These are phyloP conservation scores for Fusarium brachygibbosum DNA, from an alignment of 2,329 filamentous ascomycete species.

Conservation along the genomic window DNA sequence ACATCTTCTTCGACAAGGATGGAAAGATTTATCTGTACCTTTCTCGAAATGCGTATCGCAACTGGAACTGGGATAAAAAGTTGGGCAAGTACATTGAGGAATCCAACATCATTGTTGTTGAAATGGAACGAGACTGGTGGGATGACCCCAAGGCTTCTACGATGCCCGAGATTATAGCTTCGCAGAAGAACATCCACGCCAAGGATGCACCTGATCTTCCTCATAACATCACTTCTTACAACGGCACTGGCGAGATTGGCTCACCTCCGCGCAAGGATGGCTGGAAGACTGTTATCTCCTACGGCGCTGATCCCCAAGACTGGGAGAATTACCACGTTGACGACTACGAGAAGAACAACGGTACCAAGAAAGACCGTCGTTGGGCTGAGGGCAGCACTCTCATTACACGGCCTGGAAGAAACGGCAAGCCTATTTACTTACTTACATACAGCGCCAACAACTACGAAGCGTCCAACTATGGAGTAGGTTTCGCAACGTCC, in stretches of 20 bases:
- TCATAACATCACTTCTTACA: slow-evolving; percentile 52
- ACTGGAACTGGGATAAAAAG: slow-evolving; percentile 55
- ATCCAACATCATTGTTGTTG: slow-evolving; percentile 56
- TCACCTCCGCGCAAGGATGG: slow-evolving; percentile 54
- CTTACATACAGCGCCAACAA: slow-evolving; percentile 51
- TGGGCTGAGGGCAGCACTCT: slow-evolving; percentile 56
- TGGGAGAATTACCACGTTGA: slow-evolving; percentile 56
- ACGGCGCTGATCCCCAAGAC: slow-evolving; percentile 52
- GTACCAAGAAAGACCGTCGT: slow-evolving; percentile 54
- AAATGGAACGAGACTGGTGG: slow-evolving; percentile 54
- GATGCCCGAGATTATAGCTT: slow-evolving; percentile 52
- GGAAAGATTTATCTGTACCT: slow-evolving; percentile 54
- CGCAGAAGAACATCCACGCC: slow-evolving; percentile 50
- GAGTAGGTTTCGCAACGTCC: slow-evolving; percentile 54
- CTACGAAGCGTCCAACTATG: slow-evolving; percentile 55
- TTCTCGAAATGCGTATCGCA: slow-evolving; percentile 55
- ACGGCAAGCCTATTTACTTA: slow-evolving; percentile 49
- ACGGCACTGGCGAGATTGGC: slow-evolving; percentile 54
- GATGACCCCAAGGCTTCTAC: slow-evolving; percentile 52
- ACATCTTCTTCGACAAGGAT: slow-evolving; percentile 61
- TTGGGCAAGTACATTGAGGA: slow-evolving; percentile 55
- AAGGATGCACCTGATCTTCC: slow-evolving; percentile 47
- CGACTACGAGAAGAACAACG: slow-evolving; percentile 53
- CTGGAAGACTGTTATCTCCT: slow-evolving; percentile 56
- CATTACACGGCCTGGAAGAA: slow-evolving; percentile 41